Base-by-base conservation (phyloP, 2,329 filamentous ascomycete genomes). In the Thyridium curvatum region DNA sequence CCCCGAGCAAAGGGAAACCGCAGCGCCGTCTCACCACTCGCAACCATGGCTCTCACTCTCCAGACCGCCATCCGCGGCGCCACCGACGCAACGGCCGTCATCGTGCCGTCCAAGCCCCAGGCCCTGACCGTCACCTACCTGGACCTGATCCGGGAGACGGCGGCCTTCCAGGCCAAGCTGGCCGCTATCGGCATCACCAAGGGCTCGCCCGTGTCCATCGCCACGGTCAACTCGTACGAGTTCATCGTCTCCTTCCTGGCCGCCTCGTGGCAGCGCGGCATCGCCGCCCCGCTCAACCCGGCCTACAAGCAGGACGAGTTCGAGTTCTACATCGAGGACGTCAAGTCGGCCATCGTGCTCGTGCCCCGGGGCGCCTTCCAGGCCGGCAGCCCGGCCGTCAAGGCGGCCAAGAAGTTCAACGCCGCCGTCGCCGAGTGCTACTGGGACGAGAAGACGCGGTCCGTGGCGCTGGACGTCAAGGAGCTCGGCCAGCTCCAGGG, bases 281-380 rank as follows among this genome's bases (percentile, higher is more conserved):
- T 93, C 50, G 87, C 87, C 8, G 88, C 88, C 3, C 88, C 87
- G n/a, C 68, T 94, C 48, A 94, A 94, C 61, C 80, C 87, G 31
- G 83, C 82, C 33, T 94, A 94, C 69, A 94, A 90, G 67, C 86
- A 93, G 62, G 82, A 82, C 41, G 87, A 94, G 61, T 93, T 91
- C 58, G 87, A 93, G 59, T 94, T 94, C 64, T 94, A 93, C 62
- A 91, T 94, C 53, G 83, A 89, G 47, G 87, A 94, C 57, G 71
- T 94, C 51, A 86, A 82, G 56, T 91, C 87, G 5, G 82, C 82
- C 28, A 68, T 94, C 42, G 77, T 88, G 26, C 69, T 94, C 29
- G 83, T 94, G 9, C 86, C 87, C 12, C 71, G 71, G 49, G 86
- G 85, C 13, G 77, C 82, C 12, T 85, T 79, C 52, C 68, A 70